Conservation (phyloP, 768 basidiomycete species). For the Phylloporus rhodoxanthus region DNA sequence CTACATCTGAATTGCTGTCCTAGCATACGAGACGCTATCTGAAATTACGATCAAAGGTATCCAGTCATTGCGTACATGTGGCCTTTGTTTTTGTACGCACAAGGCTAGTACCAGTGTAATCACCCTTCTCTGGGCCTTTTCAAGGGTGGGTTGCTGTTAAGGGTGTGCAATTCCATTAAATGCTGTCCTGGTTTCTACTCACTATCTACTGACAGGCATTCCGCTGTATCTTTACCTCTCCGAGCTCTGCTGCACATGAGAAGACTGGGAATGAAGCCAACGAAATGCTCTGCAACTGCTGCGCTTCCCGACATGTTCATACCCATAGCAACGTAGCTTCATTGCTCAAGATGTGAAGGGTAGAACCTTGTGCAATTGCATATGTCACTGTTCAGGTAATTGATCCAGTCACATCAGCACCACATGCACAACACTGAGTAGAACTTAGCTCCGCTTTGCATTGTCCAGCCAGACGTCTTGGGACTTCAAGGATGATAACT, state of each 20-base stretch:
- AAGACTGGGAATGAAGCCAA: not conserved
- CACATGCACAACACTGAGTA: not conserved
- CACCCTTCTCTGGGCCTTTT: conserved; percentile 1
- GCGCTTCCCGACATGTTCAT: not conserved
- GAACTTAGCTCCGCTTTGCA: conserved; percentile 13
- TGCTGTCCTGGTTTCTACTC: not conserved
- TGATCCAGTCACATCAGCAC: not conserved
- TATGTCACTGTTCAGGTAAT: conserved; percentile 24
- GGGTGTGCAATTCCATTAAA: not conserved
- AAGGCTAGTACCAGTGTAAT: not conserved
- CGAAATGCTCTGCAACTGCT: not conserved
- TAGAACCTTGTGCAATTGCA: conserved; percentile 20
- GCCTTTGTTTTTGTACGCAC: conserved; percentile 4
- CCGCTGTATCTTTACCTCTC: conserved; percentile 10
- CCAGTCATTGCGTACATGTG: conserved; percentile 4
- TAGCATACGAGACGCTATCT: conserved; percentile 1
- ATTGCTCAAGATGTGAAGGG: conserved; percentile 5
- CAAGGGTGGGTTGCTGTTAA: not conserved
- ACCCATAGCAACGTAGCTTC: conserved; percentile 6
- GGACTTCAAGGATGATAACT: conserved; percentile 2
- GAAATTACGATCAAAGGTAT: not conserved
- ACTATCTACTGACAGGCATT: conserved; percentile 10
- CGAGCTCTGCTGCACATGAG: not conserved
- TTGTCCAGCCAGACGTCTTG: conserved; percentile 8
- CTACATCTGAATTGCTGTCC: not conserved